Evolutionary conservation across 805 yeast genomes (phyloP).

Genomic region (Schwanniomyces sp.): DNA sequence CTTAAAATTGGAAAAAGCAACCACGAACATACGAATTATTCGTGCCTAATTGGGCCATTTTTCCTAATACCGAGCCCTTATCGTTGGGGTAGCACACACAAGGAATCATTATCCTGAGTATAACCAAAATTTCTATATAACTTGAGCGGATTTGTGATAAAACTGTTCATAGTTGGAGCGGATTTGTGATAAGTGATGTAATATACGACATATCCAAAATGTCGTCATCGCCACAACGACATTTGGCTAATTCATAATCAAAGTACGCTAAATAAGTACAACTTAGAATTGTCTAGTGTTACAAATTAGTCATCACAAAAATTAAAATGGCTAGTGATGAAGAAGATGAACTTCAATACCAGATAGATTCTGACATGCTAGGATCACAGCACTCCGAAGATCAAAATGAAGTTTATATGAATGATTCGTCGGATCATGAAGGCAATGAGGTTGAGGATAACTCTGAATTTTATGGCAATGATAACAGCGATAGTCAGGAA

Average conservation of each 20-base stretch:
- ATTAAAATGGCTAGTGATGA: neutral
- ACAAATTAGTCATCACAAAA: neutral
- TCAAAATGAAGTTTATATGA: slow-evolving; percentile 2
- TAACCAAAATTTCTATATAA: no score
- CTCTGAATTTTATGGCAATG: neutral
- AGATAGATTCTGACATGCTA: slow-evolving; percentile 4
- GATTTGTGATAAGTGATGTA: neutral
- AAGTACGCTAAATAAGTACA: neutral
- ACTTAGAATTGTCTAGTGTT: neutral
- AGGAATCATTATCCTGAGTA: no score
- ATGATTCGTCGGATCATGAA: slow-evolving; percentile 1
- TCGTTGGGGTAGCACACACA: no score
- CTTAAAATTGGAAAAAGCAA: no score
- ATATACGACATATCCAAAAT: neutral
- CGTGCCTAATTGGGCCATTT: no score
- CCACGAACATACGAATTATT: no score
- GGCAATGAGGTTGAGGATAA: slow-evolving; percentile 1
- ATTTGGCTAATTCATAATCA: neutral
- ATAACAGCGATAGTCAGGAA: neutral
- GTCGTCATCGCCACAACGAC: neutral
- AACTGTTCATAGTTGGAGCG: neutral
- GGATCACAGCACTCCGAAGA: slow-evolving; percentile 2
- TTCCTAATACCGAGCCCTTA: no score
- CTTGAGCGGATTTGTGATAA: no score
- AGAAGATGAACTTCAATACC: neutral